Evolutionary conservation across 2,329 filamentous ascomycete species (phyloP).

Genomic region (Metarhizium brunneum): DNA sequence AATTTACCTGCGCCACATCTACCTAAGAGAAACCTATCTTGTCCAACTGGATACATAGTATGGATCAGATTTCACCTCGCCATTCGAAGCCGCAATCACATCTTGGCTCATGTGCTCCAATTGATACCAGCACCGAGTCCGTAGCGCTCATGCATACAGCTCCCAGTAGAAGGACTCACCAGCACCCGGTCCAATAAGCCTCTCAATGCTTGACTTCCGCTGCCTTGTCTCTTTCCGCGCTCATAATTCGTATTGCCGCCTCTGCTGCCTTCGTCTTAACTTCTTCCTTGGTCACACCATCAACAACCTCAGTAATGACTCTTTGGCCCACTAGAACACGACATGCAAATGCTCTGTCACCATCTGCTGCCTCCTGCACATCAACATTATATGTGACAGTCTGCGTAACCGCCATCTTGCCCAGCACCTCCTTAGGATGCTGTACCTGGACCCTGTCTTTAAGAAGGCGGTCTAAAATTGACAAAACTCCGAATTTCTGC

Average conservation of each 20-base stretch:
- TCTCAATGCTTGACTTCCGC: neutral
- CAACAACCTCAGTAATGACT: slow-evolving; percentile 33
- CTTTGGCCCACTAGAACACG: slow-evolving; percentile 38
- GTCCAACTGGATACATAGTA: no score
- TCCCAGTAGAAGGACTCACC: no score
- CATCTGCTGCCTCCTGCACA: slow-evolving; percentile 10
- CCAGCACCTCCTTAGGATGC: slow-evolving; percentile 62
- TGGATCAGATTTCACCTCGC: no score
- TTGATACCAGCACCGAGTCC: neutral
- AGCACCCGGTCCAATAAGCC: no score
- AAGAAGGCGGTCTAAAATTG: slow-evolving; percentile 53
- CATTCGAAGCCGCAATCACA: neutral
- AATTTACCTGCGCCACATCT: neutral
- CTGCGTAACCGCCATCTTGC: slow-evolving; percentile 41
- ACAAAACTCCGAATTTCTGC: slow-evolving; percentile 54
- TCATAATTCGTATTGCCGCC: slow-evolving; percentile 32
- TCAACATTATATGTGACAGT: slow-evolving; percentile 45
- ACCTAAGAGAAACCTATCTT: no score
- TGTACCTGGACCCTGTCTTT: slow-evolving; percentile 44
- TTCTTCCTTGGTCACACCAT: slow-evolving; percentile 40
- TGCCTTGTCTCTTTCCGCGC: slow-evolving; percentile 8
- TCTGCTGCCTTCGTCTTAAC: slow-evolving; percentile 47
- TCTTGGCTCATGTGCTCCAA: neutral
- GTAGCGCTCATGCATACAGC: no score
- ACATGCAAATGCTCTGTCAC: slow-evolving; percentile 30